Percentiles rank a stretch among this genome's conserved stretches.
Evolutionary conservation across 2,329 filamentous ascomycete species (phyloP).

Genomic region (Fusarium napiforme): DNA sequence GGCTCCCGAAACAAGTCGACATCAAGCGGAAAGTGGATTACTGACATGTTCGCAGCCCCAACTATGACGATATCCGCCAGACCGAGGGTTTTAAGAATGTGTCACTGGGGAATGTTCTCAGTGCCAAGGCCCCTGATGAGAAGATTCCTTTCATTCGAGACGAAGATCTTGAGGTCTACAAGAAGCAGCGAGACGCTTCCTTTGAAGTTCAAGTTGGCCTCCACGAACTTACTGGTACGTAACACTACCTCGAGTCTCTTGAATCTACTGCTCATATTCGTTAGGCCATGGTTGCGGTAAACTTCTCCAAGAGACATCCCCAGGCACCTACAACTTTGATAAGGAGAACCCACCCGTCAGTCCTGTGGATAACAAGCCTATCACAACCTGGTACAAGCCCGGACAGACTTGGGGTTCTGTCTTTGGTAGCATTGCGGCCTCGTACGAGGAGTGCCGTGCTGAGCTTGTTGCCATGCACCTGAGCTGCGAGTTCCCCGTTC

Average conservation of each 20-base stretch:
- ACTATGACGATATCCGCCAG: constrained; percentile 83
- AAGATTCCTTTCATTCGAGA: constrained; percentile 89
- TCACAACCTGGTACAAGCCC: constrained; percentile 91
- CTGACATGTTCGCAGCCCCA: constrained; percentile 55
- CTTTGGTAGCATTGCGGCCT: constrained; percentile 86
- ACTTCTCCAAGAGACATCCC: constrained; percentile 86
- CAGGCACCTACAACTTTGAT: constrained; percentile 90
- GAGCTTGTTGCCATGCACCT: constrained; percentile 95
- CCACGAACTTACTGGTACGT: constrained; percentile 77
- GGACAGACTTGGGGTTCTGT: constrained; percentile 95
- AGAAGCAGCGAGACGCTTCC: constrained; percentile 83
- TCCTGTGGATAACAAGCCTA: constrained; percentile 78
- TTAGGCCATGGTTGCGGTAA: constrained; percentile 90
- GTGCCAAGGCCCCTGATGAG: constrained; percentile 91
- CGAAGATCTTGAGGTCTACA: constrained; percentile 80
- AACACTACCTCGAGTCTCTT: neutral
- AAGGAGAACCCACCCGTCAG: constrained; percentile 81
- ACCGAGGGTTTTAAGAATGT: constrained; percentile 92
- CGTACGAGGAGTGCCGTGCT: constrained; percentile 94
- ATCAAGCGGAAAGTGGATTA: neutral
- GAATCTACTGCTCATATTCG: constrained; percentile 21
- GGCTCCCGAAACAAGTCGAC: constrained; percentile 7
- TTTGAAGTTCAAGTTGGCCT: constrained; percentile 97
- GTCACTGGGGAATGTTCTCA: constrained; percentile 91
- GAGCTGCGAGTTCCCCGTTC: constrained; percentile 86